phyloP scores from a whole-genome alignment of 192 early-diverging fungal genomes.

The Coemansia sp. region DNA sequence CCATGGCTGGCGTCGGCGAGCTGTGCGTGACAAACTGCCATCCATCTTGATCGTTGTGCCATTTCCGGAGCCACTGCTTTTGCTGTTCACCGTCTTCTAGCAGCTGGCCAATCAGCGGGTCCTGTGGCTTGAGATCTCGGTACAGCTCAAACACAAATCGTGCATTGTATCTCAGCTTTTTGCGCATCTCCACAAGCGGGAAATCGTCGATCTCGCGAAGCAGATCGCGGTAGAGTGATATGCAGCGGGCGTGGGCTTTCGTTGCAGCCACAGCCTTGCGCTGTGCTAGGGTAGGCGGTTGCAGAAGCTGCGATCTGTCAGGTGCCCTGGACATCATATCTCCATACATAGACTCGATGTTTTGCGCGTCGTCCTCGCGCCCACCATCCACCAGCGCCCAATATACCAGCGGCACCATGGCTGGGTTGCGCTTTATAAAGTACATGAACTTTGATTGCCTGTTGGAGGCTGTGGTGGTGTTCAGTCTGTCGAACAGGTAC shows the following conservation, averaged over 20 bases:
- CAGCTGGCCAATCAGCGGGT: conserved; percentile 7
- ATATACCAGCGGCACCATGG: not conserved
- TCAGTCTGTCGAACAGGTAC: conserved; percentile 6
- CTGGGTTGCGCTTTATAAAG: not conserved
- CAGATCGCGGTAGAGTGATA: conserved; percentile 29
- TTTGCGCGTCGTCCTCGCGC: not conserved
- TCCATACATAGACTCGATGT: not conserved
- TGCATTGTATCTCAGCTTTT: conserved; percentile 34
- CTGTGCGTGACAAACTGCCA: conserved; percentile 10
- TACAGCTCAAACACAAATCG: conserved; percentile 52
- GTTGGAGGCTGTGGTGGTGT: not conserved
- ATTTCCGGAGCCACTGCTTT: conserved; percentile 28
- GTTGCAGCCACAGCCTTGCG: not conserved
- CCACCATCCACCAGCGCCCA: not conserved
- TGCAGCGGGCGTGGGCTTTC: not conserved
- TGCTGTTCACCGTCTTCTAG: conserved; percentile 22
- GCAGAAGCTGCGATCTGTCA: not conserved
- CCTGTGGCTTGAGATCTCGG: conserved; percentile 18
- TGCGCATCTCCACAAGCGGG: conserved; percentile 22
- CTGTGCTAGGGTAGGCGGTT: not conserved
- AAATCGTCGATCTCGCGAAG: conserved; percentile 14
- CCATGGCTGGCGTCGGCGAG: not conserved
- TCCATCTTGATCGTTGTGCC: conserved; percentile 18
- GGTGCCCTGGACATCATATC: not conserved
- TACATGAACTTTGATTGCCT: not conserved